A percentile compares a stretch with the other conserved stretches of the same genome.
Conservation (phyloP, 371 early-diverging fungal species). For the Apophysomyces elegans region DNA sequence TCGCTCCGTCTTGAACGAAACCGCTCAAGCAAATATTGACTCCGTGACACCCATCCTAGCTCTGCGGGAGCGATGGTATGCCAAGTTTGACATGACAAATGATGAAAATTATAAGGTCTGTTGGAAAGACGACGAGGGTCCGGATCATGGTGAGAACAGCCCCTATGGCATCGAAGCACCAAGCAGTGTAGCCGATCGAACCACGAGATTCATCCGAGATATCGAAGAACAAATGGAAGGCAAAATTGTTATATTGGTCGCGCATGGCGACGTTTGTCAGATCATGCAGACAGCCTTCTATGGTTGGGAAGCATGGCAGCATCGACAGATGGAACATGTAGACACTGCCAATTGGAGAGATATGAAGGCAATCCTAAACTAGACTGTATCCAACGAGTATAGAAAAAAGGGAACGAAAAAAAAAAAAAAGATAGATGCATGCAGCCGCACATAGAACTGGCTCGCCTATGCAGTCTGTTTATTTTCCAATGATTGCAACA, state of each 20-base stretch:
- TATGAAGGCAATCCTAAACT: slow-evolving; percentile 12
- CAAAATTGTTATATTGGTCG: slow-evolving; percentile 45
- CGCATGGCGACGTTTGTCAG: slow-evolving; percentile 56
- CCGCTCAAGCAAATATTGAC: slow-evolving; percentile 17
- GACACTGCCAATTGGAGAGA: slow-evolving; percentile 54
- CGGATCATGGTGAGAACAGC: slow-evolving; percentile 50
- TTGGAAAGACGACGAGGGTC: slow-evolving; percentile 43
- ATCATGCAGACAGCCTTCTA: slow-evolving; percentile 45
- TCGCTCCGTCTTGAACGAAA: slow-evolving; percentile 33
- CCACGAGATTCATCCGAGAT: slow-evolving; percentile 43
- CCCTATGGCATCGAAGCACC: slow-evolving; percentile 39
- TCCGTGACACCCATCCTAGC: slow-evolving; percentile 30
- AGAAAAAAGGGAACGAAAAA: slow-evolving; percentile 5
- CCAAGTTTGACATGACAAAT: slow-evolving; percentile 44
- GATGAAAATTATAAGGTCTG: slow-evolving; percentile 45
- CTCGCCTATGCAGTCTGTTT: slow-evolving; percentile 14
- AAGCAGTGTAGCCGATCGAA: slow-evolving; percentile 43
- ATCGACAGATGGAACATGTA: slow-evolving; percentile 48
- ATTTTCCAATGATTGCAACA: slow-evolving; percentile 44
- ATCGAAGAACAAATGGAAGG: slow-evolving; percentile 46
- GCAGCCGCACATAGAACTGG: neutral
- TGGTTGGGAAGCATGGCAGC: slow-evolving; percentile 43
- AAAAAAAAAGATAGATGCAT: slow-evolving; percentile 1
- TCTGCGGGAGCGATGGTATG: slow-evolving; percentile 50
- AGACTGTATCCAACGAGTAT: neutral